These are phyloP conservation scores for Candida tunisiensis DNA, from an alignment of 1,139 yeast species.

Conservation along the genomic window DNA sequence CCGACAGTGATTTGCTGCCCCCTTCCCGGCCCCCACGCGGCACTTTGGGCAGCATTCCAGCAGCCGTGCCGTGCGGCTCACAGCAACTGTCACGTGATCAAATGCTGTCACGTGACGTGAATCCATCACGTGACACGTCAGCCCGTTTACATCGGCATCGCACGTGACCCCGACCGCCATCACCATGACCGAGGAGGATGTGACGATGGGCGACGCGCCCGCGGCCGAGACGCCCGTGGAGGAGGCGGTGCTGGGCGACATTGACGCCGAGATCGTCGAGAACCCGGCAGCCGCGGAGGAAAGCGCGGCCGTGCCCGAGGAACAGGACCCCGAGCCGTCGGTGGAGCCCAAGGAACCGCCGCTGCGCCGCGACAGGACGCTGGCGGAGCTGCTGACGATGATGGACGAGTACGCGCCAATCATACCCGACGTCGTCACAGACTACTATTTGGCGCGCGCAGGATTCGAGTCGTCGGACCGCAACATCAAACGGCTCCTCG, in stretches of 20 bases:
- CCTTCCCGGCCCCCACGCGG: too few relatives aligned
- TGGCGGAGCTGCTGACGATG: slow-evolving; percentile 69
- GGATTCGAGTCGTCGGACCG: slow-evolving; percentile 77
- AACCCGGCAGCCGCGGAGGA: slow-evolving; percentile 1
- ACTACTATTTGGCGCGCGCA: slow-evolving; percentile 73
- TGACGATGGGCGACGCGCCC: too few relatives aligned
- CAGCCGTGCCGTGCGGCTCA: too few relatives aligned
- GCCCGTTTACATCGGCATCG: too few relatives aligned
- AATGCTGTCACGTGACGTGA: too few relatives aligned
- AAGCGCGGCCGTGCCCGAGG: slow-evolving; percentile 5
- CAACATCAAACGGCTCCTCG: slow-evolving; percentile 69
- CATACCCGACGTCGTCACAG: slow-evolving; percentile 97
- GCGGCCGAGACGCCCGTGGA: slow-evolving; percentile 1
- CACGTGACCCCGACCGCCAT: too few relatives aligned
- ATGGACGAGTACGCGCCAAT: slow-evolving; percentile 94
- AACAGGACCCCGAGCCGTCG: slow-evolving; percentile 2
- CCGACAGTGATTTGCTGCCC: too few relatives aligned
- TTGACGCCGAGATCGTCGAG: not conserved
- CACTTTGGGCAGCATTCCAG: too few relatives aligned
- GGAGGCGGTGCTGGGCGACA: slow-evolving; percentile 1
- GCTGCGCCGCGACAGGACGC: slow-evolving; percentile 46
- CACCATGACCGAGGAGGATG: too few relatives aligned
- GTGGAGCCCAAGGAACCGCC: slow-evolving; percentile 1
- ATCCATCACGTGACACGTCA: too few relatives aligned
- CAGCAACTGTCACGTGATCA: too few relatives aligned